A percentile compares a stretch with the other conserved stretches of the same genome.
Conservation (phyloP, 2,329 filamentous ascomycete genomes). For the Zasmidium citrigriseum region DNA sequence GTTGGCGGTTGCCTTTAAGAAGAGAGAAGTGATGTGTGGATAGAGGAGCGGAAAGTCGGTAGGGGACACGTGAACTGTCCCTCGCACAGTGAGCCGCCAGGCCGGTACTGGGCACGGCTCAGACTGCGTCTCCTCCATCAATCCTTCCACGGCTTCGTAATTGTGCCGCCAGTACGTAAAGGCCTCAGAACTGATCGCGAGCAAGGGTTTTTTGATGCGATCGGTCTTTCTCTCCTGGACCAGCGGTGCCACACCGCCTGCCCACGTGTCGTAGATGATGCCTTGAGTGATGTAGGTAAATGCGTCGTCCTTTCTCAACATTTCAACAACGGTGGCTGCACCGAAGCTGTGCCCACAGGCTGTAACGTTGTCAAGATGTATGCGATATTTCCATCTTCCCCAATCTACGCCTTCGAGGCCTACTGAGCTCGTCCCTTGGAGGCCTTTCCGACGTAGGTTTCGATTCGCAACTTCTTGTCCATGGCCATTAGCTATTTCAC, state of each 20-base stretch:
- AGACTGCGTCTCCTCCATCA: constrained; percentile 60
- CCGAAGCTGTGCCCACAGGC: constrained; percentile 68
- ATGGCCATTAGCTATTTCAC: constrained; percentile 56
- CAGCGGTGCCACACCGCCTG: too few relatives aligned
- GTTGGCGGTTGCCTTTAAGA: constrained; percentile 66
- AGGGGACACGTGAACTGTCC: constrained; percentile 66
- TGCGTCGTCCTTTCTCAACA: constrained; percentile 55
- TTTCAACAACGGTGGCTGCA: constrained; percentile 63
- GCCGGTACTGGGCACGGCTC: constrained; percentile 38
- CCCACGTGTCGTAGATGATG: constrained; percentile 69
- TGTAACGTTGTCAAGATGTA: constrained; percentile 60
- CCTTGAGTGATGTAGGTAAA: constrained; percentile 63
- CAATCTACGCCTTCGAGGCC: constrained; percentile 60
- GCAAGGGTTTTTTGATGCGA: constrained; percentile 56
- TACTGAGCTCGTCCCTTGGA: constrained; percentile 59
- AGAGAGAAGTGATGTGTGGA: constrained; percentile 56
- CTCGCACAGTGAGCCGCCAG: constrained; percentile 52
- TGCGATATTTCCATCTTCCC: constrained; percentile 57
- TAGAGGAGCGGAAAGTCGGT: constrained; percentile 68
- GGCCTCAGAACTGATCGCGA: constrained; percentile 67
- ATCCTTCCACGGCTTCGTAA: constrained; percentile 57
- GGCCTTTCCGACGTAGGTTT: constrained; percentile 61
- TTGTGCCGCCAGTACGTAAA: constrained; percentile 71
- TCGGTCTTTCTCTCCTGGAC: constrained; percentile 46
- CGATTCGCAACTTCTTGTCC: constrained; percentile 53